phyloP scores from a whole-genome alignment of 176 grass and related monocot genomes.

The Alloteropsis semialata region DNA sequence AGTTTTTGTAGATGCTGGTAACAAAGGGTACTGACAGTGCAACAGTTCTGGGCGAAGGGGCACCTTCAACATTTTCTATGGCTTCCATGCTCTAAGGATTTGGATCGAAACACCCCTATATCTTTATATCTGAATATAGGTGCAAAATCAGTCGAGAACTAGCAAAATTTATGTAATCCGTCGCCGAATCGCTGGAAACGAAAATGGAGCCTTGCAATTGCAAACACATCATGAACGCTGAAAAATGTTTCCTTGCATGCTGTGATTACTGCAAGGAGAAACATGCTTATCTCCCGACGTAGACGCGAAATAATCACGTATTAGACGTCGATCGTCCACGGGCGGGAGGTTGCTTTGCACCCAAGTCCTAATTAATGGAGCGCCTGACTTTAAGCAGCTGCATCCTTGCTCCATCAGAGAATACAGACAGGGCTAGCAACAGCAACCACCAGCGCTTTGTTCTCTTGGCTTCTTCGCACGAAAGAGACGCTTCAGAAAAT shows the following conservation, averaged over 20 bases:
- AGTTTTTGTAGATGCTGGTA: neutral
- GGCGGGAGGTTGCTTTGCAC: constrained; percentile 23
- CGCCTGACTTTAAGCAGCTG: constrained; percentile 4
- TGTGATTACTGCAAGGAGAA: constrained; percentile 13
- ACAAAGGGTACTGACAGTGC: neutral
- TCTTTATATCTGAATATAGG: neutral
- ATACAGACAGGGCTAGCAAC: neutral
- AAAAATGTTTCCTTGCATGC: neutral
- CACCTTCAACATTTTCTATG: neutral
- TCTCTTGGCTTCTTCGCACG: neutral
- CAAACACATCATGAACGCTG: neutral
- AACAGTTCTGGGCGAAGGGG: neutral
- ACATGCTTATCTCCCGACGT: neutral
- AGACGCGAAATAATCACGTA: constrained; percentile 22
- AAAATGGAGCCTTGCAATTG: neutral
- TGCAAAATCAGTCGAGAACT: neutral
- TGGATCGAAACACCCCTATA: neutral
- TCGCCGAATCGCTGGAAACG: neutral
- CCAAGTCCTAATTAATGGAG: constrained; percentile 1
- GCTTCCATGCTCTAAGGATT: neutral
- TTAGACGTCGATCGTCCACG: neutral
- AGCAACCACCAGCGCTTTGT: neutral
- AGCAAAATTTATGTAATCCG: neutral
- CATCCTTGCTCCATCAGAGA: neutral
- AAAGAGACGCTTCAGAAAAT: constrained; percentile 4